Evolutionary conservation across 192 early-diverging fungal genomes (phyloP), one percentile per base, ranked within the genome.

Genomic region (Mortierella alpina): DNA sequence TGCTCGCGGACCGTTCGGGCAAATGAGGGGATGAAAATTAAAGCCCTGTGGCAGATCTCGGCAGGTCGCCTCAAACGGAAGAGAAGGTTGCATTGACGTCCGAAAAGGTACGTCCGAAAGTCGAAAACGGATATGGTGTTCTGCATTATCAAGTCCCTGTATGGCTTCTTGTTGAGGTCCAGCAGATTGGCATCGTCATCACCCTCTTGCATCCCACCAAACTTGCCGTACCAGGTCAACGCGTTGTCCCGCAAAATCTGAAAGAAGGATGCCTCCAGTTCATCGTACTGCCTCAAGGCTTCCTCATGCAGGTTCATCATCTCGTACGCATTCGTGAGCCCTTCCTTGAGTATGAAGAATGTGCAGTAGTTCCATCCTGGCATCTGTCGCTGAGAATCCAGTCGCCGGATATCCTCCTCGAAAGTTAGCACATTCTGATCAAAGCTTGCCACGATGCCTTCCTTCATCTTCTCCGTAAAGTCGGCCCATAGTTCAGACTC

Each of bases 321-420:
- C 76, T 97, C 96, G 84, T 92, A 98, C 8, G 94, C 89, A 45
- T 88, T 88, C 17, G 95, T 93, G 20, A 98, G 85, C 11, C 91
- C 91, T 75, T 99, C 97, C 88, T 99, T 99, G 59, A 97, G 78
- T 53, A 98, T 91, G 77, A 99, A 99, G 80, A 96, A 98, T 55
- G 89, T 92, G 82, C 97, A 99, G 83, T 98, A 99, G 82, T 99
- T 99, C 98, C 98, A 99, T 0, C 98, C 98, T 7, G 97, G 97
- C 84, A 99, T 90, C 63, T 96, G 87, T 55, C 98, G 84, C 79
- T 98, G 96, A 40, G 93, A 89, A 57, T 99, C 98, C 54, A 98
- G 70, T 22, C 94, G 86, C 8, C 95, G 84, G 20, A 95, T 96
- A 82, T 98, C 96, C 48, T 92, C 96, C 71, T 98, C 95, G 64